Percentiles rank a stretch among this genome's conserved stretches.
phyloP scores from a whole-genome alignment of 2,329 filamentous ascomycete genomes.

The Neonectria sp. region DNA sequence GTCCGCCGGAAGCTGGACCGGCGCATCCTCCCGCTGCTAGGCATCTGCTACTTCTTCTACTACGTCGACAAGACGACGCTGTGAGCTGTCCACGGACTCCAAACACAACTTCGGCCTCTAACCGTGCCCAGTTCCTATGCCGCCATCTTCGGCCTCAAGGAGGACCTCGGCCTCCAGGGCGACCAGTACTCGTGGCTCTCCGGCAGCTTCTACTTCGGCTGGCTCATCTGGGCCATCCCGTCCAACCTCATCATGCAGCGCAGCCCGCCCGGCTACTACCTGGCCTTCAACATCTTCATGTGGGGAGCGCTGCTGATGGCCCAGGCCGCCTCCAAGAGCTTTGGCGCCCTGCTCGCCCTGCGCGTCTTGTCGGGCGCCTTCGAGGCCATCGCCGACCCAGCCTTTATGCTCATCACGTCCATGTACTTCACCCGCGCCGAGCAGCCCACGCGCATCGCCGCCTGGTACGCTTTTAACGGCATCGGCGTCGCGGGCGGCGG shows the following conservation, averaged over 20 bases:
- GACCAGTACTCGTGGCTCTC: constrained; percentile 67
- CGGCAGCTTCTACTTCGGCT: constrained; percentile 56
- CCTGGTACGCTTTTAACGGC: constrained; percentile 73
- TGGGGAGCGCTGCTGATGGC: constrained; percentile 64
- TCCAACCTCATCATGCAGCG: constrained; percentile 52
- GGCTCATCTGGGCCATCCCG: constrained; percentile 55
- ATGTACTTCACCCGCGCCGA: constrained; percentile 77
- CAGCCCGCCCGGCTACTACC: constrained; percentile 54
- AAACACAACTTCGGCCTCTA: not conserved
- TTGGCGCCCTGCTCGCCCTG: constrained; percentile 68
- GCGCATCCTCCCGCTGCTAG: constrained; percentile 55
- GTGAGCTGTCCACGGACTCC: constrained; percentile 6
- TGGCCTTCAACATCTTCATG: constrained; percentile 67
- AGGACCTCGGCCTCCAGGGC: constrained; percentile 70
- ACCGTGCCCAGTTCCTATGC: constrained; percentile 65
- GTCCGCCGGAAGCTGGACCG: constrained; percentile 56
- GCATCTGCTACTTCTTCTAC: constrained; percentile 60
- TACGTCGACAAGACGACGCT: constrained; percentile 66
- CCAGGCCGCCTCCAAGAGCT: constrained; percentile 71
- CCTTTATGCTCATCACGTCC: constrained; percentile 74
- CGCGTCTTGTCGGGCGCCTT: constrained; percentile 76
- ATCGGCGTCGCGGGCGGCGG: constrained; percentile 72
- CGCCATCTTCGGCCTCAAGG: constrained; percentile 74
- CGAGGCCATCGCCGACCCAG: constrained; percentile 66
- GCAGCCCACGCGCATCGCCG: constrained; percentile 72